A percentile compares a stretch with the other conserved stretches of the same genome.
Conservation (phyloP, 257 asterid genomes). For the Solanum pimpinellifolium region DNA sequence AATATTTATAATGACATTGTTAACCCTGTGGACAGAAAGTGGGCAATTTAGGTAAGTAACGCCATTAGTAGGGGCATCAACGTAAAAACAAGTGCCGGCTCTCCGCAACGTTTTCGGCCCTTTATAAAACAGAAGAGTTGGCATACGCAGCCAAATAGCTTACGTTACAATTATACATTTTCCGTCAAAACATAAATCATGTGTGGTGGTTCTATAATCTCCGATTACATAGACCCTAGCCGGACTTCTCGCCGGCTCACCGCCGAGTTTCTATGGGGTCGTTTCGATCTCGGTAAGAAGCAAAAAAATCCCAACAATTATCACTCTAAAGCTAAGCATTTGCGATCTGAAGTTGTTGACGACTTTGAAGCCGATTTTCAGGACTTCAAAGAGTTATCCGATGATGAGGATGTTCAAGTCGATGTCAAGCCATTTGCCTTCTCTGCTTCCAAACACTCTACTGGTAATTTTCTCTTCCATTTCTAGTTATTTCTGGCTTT, state of each 20-base stretch:
- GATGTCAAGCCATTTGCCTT: neutral
- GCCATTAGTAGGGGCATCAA: neutral
- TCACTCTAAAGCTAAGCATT: slow-evolving; percentile 26
- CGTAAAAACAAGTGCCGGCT: neutral
- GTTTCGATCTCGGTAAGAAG: slow-evolving; percentile 25
- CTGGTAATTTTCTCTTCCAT: neutral
- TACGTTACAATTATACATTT: neutral
- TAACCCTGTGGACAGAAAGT: neutral
- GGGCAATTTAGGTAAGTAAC: neutral
- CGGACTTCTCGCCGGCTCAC: slow-evolving; percentile 60
- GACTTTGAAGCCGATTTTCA: slow-evolving; percentile 15
- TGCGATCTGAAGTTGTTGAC: slow-evolving; percentile 1
- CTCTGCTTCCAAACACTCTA: neutral
- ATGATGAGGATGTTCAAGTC: neutral
- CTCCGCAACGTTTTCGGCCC: neutral
- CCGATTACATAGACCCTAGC: slow-evolving; percentile 45
- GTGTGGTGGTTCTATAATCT: slow-evolving; percentile 94
- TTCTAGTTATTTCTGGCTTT: neutral
- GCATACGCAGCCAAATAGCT: neutral
- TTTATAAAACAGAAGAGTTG: neutral
- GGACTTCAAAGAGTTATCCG: slow-evolving; percentile 4
- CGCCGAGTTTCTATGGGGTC: slow-evolving; percentile 81
- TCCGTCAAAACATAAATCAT: slow-evolving; percentile 12
- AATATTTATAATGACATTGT: neutral
- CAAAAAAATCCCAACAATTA: slow-evolving; percentile 22